Evolutionary conservation across 805 yeast species (phyloP), one percentile per base, ranked within the genome.

Genomic region (Candida verbasci): DNA sequence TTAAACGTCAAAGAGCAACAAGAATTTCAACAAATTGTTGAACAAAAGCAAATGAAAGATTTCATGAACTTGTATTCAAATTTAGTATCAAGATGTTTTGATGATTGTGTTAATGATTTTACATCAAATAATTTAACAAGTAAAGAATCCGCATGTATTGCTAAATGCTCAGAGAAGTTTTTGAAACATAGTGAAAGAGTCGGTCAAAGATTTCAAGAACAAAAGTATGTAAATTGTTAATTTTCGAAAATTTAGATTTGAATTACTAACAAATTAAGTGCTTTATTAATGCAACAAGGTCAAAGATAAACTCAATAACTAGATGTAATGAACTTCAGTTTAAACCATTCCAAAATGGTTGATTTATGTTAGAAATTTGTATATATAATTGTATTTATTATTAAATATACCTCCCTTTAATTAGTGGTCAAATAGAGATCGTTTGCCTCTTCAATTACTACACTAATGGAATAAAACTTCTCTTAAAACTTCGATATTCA

Each of bases 131-230:
- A 80, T 56, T 76, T 93, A 58, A 81, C 95, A 44, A 62, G 79
- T 54, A 86, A 84, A 71, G 99, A 93, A 65, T 80, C 79, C 47
- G 55, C 79, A 17, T 93, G 99, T 69, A 77, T 93, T 44, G 71
- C 78, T 72, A 85, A 84, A 65, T 93, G 99, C 64, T 83, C 96
- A 34, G 97, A 91, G 66, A 93, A 93, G 74, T 93, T 93, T 78
- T 76, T 93, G 71, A 93, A 93, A 63, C 97, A 91, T 73, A 80
- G 91, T 64, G 98, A 93, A 71, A 82, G 99, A 62, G 96, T 93
- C 40, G 99, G 98, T 30, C 91, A 85, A 67, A 82, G 97, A 69
- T 93, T 93, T 91, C 97, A 91, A 69, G 98, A 91, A 60, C 97
- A 91, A 67, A 93, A 93, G 75, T 61, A 60, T 44, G 68, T 62